phyloP scores from a whole-genome alignment of 257 asterid species.

The Solanum boliviense region DNA sequence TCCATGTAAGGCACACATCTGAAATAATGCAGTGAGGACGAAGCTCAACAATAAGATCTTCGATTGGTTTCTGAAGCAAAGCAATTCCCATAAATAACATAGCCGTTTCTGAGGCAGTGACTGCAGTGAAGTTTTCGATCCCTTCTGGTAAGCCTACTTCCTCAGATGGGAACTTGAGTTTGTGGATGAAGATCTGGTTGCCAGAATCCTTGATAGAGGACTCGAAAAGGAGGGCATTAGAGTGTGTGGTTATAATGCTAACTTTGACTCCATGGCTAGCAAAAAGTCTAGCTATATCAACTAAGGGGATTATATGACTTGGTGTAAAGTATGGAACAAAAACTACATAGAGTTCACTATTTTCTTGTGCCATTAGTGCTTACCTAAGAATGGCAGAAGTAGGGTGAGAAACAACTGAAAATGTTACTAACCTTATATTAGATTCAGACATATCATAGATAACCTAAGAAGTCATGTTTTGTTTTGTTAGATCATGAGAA shows the following conservation, averaged over 20 bases:
- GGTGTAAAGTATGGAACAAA: constrained; percentile 15
- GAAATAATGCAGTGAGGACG: constrained; percentile 15
- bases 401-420: not conserved
- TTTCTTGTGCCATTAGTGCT: not conserved
- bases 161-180: constrained; percentile 6
- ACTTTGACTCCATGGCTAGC: constrained; percentile 20
- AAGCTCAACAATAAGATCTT: not conserved
- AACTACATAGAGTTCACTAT: constrained; percentile 4
- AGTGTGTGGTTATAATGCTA: constrained; percentile 13
- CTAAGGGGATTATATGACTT: constrained; percentile 24
- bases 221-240: constrained; percentile 8
- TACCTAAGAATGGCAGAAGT: not conserved
- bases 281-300: constrained; percentile 13
- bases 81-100: not conserved
- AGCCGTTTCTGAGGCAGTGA: not conserved
- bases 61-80: constrained; percentile 7
- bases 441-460: not conserved
- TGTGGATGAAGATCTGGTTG: constrained; percentile 3
- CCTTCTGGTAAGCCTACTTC: constrained; percentile 23
- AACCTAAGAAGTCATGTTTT: not conserved
- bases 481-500: not conserved
- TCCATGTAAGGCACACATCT: constrained; percentile 22
- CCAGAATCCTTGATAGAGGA: not conserved
- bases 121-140: not conserved
- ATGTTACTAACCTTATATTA: not conserved